Percentiles rank a stretch among this genome's conserved stretches.
These are phyloP conservation scores for Solanum sitiens DNA, from an alignment of 257 asterid genomes.

Conservation along the genomic window DNA sequence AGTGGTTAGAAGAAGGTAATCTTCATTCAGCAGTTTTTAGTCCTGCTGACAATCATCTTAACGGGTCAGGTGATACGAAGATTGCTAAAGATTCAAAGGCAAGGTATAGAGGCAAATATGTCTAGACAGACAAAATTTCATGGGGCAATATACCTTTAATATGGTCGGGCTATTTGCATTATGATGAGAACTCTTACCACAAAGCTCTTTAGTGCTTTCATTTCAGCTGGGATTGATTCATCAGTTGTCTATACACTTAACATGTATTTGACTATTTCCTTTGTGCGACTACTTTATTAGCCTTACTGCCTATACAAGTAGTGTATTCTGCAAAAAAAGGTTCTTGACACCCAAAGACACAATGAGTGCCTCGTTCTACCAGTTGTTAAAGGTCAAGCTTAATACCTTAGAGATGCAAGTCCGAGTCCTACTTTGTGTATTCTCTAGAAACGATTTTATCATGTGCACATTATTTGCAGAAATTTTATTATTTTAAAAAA, in stretches of 20 bases:
- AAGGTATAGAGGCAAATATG: constrained; percentile 91
- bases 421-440: not conserved
- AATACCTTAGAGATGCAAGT: not conserved
- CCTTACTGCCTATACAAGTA: not conserved
- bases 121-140: constrained; percentile 25
- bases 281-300: not conserved
- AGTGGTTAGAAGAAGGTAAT: constrained; percentile 94
- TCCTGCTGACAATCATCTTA: constrained; percentile 35
- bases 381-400: not conserved
- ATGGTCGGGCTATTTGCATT: not conserved
- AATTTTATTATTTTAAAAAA: too few species aligned
- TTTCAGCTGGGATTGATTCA: not conserved
- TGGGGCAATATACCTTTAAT: not conserved
- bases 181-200: not conserved
- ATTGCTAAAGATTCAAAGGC: constrained; percentile 48
- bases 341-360: not conserved
- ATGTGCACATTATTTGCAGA: not conserved
- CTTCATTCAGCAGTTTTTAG: constrained; percentile 90
- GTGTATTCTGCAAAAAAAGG: not conserved
- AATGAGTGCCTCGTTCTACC: not conserved
- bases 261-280: not conserved
- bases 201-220: not conserved
- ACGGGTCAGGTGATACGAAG: constrained; percentile 35
- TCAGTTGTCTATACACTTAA: not conserved
- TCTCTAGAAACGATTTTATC: not conserved